Evolutionary conservation across 2,329 filamentous ascomycete genomes (phyloP).

Genomic region (Ascocoryne sarcoides): DNA sequence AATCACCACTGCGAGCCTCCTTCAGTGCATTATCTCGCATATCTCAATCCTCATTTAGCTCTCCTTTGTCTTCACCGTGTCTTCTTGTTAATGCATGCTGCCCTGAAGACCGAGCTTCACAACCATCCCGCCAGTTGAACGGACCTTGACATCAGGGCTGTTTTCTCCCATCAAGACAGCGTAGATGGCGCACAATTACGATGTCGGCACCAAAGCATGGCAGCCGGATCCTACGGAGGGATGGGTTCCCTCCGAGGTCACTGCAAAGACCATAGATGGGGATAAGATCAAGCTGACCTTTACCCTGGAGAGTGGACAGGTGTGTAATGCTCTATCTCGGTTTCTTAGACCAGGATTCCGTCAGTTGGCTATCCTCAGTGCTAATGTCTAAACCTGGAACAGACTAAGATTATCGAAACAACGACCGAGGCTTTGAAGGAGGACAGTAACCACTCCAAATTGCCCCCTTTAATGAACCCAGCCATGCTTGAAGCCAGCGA

Average conservation of each 20-base stretch:
- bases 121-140: too few relatives aligned
- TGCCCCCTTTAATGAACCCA: constrained; percentile 96
- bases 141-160: constrained; percentile 12
- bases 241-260: constrained; percentile 94
- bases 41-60: too few relatives aligned
- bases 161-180: constrained; percentile 14
- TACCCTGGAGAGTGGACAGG: constrained; percentile 86
- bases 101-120: too few relatives aligned
- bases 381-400: too few relatives aligned
- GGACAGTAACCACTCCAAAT: constrained; percentile 58
- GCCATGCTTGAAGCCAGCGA: constrained; percentile 97
- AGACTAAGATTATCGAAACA: constrained; percentile 76
- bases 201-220: constrained; percentile 96
- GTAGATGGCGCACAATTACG: constrained; percentile 83
- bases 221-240: constrained; percentile 93
- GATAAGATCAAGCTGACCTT: constrained; percentile 85
- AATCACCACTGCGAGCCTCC: too few relatives aligned
- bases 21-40: too few relatives aligned
- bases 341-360: constrained; percentile 4
- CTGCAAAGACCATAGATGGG: constrained; percentile 74
- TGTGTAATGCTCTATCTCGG: constrained; percentile 35
- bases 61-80: too few relatives aligned
- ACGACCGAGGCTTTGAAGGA: constrained; percentile 67
- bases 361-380: too few relatives aligned
- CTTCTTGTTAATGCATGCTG: too few relatives aligned